Percentiles rank a stretch among this genome's conserved stretches.
These are phyloP conservation scores for Sphaerulina populicola DNA, from an alignment of 2,329 filamentous ascomycete genomes.

Conservation along the genomic window DNA sequence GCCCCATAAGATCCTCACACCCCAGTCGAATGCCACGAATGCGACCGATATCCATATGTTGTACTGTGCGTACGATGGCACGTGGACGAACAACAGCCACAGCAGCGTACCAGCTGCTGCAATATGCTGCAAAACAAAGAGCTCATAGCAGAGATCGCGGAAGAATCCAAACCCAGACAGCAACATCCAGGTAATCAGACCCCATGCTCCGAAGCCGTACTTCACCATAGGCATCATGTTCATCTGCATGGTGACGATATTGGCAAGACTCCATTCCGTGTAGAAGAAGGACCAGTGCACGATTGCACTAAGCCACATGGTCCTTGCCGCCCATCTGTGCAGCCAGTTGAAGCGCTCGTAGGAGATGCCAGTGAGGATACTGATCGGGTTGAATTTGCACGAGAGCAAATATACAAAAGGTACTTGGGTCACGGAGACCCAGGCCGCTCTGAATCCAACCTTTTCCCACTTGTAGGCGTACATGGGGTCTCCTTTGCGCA, in stretches of 20 bases:
- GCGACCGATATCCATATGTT: conserved; percentile 28
- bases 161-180: conserved; percentile 45
- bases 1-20: conserved; percentile 22
- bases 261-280: conserved; percentile 44
- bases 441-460: conserved; percentile 59
- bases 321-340: conserved; percentile 46
- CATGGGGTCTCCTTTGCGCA: conserved; percentile 22
- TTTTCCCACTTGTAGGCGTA: conserved; percentile 44
- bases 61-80: conserved; percentile 31
- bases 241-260: conserved; percentile 45
- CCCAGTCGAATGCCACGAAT: conserved; percentile 29
- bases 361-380: conserved; percentile 40
- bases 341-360: conserved; percentile 48
- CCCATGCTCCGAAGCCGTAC: conserved; percentile 47
- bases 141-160: conserved; percentile 44
- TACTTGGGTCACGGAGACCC: conserved; percentile 57
- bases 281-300: conserved; percentile 51
- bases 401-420: conserved; percentile 52
- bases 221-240: conserved; percentile 43
- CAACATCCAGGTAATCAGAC: conserved; percentile 45
- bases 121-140: conserved; percentile 49
- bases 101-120: conserved; percentile 44
- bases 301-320: conserved; percentile 46
- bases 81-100: conserved; percentile 45
- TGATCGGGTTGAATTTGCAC: conserved; percentile 40